A percentile compares a stretch with the other conserved stretches of the same genome.
These are phyloP conservation scores for Lasiodiplodia sp. DNA, from an alignment of 2,329 filamentous ascomycete genomes.

Conservation along the genomic window DNA sequence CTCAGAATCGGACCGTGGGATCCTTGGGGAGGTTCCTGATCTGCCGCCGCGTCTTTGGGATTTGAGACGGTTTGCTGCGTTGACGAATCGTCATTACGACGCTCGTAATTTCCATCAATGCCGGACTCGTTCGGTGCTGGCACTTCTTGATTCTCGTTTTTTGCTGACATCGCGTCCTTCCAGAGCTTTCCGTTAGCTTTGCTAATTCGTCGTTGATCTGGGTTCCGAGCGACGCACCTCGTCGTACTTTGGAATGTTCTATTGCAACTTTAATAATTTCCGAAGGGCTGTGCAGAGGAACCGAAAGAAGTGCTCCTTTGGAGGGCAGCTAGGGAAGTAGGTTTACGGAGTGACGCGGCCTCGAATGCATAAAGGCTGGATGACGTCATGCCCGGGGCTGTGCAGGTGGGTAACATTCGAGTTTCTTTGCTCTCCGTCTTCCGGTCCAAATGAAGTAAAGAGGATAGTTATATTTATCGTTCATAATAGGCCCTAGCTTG, in stretches of 20 bases:
- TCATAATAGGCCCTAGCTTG: too few species aligned
- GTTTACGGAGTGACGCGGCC: not conserved
- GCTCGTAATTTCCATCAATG: not conserved
- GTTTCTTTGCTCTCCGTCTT: not conserved
- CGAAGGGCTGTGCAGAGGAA: not conserved
- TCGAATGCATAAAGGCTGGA: not conserved
- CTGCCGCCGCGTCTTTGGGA: not conserved
- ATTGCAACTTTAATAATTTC: not conserved
- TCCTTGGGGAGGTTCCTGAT: slow-evolving; percentile 19
- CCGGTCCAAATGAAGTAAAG: not conserved
- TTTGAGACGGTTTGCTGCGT: not conserved
- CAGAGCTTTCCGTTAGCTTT: not conserved
- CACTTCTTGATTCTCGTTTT: not conserved
- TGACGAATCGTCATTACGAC: not conserved
- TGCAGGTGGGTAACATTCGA: not conserved
- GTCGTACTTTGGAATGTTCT: not conserved
- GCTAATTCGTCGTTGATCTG: not conserved
- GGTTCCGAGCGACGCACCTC: not conserved
- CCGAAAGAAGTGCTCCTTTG: too few species aligned
- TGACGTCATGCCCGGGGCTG: not conserved
- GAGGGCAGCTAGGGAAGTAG: not conserved
- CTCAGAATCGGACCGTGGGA: slow-evolving; percentile 34
- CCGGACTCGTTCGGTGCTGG: not conserved
- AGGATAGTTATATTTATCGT: too few species aligned
- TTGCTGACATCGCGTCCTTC: not conserved